Percentiles rank a stretch among this genome's conserved stretches.
Conservation (phyloP, 345 rosid species). For the Limnanthes douglasii region DNA sequence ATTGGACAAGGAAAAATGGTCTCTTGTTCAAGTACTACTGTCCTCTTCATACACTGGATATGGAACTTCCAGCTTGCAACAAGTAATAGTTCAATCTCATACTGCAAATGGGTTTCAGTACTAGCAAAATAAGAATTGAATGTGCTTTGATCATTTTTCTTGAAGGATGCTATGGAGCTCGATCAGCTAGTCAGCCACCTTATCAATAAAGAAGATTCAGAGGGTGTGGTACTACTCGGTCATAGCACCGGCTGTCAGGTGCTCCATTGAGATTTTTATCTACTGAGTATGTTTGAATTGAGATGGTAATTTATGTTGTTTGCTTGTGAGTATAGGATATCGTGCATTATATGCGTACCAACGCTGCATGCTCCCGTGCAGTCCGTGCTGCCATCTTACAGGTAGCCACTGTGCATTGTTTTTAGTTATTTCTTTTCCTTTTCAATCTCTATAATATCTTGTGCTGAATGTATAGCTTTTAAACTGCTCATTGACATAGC, state of each 20-base stretch:
- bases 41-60: constrained; percentile 85
- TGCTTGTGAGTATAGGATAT: constrained; percentile 42
- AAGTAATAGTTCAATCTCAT: constrained; percentile 39
- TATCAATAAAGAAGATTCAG: constrained; percentile 91
- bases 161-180: constrained; percentile 82
- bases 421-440: neutral
- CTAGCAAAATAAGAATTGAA: no score
- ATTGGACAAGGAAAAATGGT: constrained; percentile 89
- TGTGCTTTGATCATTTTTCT: constrained; percentile 10
- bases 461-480: no score
- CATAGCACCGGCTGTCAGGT: constrained; percentile 99
- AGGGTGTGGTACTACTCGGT: constrained; percentile 87
- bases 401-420: constrained; percentile 21
- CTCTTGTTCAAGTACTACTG: constrained; percentile 80
- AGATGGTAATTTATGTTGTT: constrained; percentile 2
- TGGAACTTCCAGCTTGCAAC: constrained; percentile 84
- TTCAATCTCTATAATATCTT: no score
- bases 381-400: constrained; percentile 89
- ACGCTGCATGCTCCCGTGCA: constrained; percentile 96
- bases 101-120: no score
- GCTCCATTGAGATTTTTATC: constrained; percentile 5
- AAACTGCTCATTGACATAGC: no score
- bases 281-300: constrained; percentile 3
- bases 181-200: constrained; percentile 81
- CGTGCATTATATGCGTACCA: constrained; percentile 77